These are phyloP conservation scores for Claviceps quebecensis DNA, from an alignment of 2,329 filamentous ascomycete species.

Conservation along the genomic window DNA sequence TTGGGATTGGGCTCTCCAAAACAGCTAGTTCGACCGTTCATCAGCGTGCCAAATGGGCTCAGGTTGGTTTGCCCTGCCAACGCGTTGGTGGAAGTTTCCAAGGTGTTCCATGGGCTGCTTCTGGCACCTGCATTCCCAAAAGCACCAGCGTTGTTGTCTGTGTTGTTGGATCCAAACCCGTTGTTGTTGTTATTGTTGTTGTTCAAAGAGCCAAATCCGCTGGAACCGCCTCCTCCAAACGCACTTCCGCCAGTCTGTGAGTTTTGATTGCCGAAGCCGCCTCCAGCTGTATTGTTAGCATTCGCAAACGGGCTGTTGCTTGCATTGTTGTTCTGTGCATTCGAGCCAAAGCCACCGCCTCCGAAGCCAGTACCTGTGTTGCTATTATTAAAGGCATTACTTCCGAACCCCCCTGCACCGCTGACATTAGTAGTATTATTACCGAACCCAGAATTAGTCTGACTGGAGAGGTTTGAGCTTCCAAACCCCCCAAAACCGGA, in stretches of 20 bases:
- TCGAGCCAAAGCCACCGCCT: slow-evolving; percentile 29
- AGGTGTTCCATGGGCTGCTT: slow-evolving; percentile 23
- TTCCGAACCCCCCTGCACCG: slow-evolving; percentile 24
- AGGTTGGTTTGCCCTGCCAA: slow-evolving; percentile 10
- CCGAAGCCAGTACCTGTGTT: slow-evolving; percentile 13
- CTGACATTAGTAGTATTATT: slow-evolving; percentile 19
- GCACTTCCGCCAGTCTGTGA: slow-evolving; percentile 11
- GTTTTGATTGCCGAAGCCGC: slow-evolving; percentile 12
- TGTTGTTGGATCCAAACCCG: slow-evolving; percentile 18
- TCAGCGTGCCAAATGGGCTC: slow-evolving; percentile 22
- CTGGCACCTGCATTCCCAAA: slow-evolving; percentile 29
- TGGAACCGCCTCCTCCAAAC: slow-evolving; percentile 14
- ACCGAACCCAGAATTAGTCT: slow-evolving; percentile 32
- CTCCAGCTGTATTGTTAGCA: slow-evolving; percentile 13
- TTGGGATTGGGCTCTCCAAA: slow-evolving; percentile 22
- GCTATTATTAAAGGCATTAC: slow-evolving; percentile 17
- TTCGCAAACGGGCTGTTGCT: slow-evolving; percentile 26
- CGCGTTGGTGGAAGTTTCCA: slow-evolving; percentile 25
- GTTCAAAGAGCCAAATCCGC: slow-evolving; percentile 23
- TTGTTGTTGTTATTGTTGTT: slow-evolving; percentile 12
- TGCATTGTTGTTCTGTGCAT: slow-evolving; percentile 13
- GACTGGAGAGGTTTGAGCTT: slow-evolving; percentile 17
- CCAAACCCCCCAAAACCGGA: slow-evolving; percentile 39
- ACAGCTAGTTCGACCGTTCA: slow-evolving; percentile 18
- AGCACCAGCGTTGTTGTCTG: slow-evolving; percentile 18